Evolutionary conservation across 2,329 filamentous ascomycete genomes (phyloP).

Genomic region (Epichloe festucae): DNA sequence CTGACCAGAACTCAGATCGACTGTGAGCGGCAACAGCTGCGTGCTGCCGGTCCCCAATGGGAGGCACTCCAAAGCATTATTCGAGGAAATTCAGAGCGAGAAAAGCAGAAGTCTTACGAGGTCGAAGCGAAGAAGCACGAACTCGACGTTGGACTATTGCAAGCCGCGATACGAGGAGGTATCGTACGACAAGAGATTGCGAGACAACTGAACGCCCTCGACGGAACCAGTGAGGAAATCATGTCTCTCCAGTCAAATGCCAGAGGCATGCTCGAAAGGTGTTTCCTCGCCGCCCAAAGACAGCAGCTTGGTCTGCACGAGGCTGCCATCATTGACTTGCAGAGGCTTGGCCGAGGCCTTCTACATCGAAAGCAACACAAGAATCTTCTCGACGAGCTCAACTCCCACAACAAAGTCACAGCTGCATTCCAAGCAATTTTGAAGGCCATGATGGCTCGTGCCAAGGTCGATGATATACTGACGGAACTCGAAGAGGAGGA

Average conservation of each 20-base stretch:
- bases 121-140: constrained; percentile 33
- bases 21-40: constrained; percentile 36
- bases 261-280: constrained; percentile 48
- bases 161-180: constrained; percentile 39
- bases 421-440: constrained; percentile 60
- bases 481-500: constrained; percentile 73
- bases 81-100: constrained; percentile 36
- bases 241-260: constrained; percentile 43
- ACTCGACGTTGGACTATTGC: constrained; percentile 32
- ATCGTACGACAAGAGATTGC: constrained; percentile 39
- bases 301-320: constrained; percentile 46
- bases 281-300: constrained; percentile 33
- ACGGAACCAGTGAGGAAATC: constrained; percentile 31
- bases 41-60: constrained; percentile 36
- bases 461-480: constrained; percentile 60
- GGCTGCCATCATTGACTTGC: constrained; percentile 45
- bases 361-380: constrained; percentile 47
- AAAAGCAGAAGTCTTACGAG: constrained; percentile 30
- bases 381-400: constrained; percentile 55
- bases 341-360: constrained; percentile 54
- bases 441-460: constrained; percentile 67
- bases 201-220: constrained; percentile 33
- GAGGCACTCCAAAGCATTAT: constrained; percentile 27
- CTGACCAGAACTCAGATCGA: constrained; percentile 42
- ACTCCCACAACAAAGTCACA: constrained; percentile 54